Base-by-base conservation (phyloP, 1,284 basidiomycete species). In the Retiboletus flavoniger region DNA sequence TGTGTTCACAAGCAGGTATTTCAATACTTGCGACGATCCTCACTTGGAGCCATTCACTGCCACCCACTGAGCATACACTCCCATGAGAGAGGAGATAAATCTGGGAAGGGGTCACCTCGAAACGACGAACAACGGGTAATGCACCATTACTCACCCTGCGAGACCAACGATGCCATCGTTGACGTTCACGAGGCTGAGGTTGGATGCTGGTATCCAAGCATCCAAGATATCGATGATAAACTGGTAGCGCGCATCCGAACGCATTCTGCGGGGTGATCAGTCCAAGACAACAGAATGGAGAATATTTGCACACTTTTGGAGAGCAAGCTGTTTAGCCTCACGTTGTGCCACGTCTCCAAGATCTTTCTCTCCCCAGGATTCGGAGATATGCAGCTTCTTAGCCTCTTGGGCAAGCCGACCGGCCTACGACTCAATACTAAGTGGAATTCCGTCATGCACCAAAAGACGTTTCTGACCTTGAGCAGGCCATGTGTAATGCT, bases 111-210 rank as follows among this genome's bases (percentile, higher is more conserved):
- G 19, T 46, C 17, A 28, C 2, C 35, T 67, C 36, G 59, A 56
- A 29, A 47, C 43, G 19, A 44, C 4, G 36, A 26, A 47, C 5
- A 39, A 13, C 28, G 16, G 29, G 36, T 7, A 21, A 49, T 10
- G 35, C 9, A 19, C 28, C 10, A 9, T 19, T 10, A 74, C 83
- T 63, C 65, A 95, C 90, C 94, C 95, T 62, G 91, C 81, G 54
- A 89, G 75, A 55, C 95, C 95, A 34, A 95, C 74, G 17, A 85
- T 68, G 42, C 96, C 96, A 58, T 99, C 96, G 69, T 91, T 95
- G 61, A 97, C 68, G 63, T 84, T 82, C 60, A 89, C 80, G 56
- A 92, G 77, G 44, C 89, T 93, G 43, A 95, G 79, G 58, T 83
- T 89, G 42, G 89, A 88, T 11, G 94, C 91, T 11, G 96, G 97